Evolutionary conservation across 768 basidiomycete species (phyloP).

Genomic region (Lentinus tigrinus): DNA sequence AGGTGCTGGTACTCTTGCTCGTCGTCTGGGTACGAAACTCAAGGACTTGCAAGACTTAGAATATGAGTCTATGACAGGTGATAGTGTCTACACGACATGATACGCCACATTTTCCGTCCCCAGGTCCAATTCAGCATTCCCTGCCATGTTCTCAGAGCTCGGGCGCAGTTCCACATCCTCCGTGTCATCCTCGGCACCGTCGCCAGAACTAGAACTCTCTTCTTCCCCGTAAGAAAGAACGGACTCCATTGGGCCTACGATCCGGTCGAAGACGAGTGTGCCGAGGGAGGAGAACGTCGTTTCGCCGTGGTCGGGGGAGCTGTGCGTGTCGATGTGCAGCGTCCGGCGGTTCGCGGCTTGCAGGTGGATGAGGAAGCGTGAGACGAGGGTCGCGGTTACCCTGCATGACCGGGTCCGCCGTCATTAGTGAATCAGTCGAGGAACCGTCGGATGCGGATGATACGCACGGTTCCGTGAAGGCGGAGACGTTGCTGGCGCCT

Average conservation of each 20-base stretch:
- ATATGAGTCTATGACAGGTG: too few relatives aligned
- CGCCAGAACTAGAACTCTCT: too few relatives aligned
- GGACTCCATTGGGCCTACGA: too few relatives aligned
- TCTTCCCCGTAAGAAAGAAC: neutral
- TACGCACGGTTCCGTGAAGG: neutral
- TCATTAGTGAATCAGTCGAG: neutral
- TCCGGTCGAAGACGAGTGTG: neutral
- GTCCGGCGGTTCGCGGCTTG: neutral
- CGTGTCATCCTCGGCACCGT: too few relatives aligned
- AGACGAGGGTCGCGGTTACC: neutral
- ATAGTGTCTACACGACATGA: too few relatives aligned
- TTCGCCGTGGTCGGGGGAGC: neutral
- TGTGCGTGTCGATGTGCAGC: neutral
- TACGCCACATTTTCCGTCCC: too few relatives aligned
- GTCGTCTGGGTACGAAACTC: too few relatives aligned
- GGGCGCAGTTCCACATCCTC: too few relatives aligned
- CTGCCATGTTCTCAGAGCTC: too few relatives aligned
- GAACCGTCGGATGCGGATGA: neutral
- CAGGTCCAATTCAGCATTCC: too few relatives aligned
- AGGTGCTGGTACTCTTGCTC: too few relatives aligned
- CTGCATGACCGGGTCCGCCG: neutral
- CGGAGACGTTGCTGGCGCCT: neutral
- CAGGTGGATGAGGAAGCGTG: conserved; percentile 4
- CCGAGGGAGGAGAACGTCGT: neutral
- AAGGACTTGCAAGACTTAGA: too few relatives aligned